Conservation (phyloP, 768 basidiomycete genomes). For the Naganishia vishniacii region DNA sequence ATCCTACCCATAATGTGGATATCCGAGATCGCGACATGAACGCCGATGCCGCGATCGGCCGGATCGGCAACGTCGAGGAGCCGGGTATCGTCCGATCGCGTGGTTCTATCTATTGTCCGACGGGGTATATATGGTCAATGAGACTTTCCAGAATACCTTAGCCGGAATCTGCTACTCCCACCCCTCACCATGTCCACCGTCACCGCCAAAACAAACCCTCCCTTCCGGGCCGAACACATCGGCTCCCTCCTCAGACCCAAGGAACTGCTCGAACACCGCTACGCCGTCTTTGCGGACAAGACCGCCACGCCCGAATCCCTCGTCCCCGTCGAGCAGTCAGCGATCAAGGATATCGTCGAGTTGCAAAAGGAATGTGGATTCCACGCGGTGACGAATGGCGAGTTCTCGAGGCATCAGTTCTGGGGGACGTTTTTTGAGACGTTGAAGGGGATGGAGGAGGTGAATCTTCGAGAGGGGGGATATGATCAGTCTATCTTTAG, state of each 20-base stretch:
- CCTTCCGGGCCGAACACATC: constrained; percentile 58
- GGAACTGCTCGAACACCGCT: constrained; percentile 50
- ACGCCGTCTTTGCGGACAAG: constrained; percentile 46
- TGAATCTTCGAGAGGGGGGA: constrained; percentile 49
- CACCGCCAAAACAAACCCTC: constrained; percentile 40
- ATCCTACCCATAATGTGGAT: too few species aligned
- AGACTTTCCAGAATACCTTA: too few species aligned
- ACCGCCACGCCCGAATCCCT: constrained; percentile 54
- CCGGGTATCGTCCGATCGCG: too few species aligned
- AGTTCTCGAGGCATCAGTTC: constrained; percentile 53
- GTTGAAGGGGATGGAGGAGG: constrained; percentile 58
- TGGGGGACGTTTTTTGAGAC: constrained; percentile 65
- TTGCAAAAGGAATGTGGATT: constrained; percentile 59
- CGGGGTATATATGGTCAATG: too few species aligned
- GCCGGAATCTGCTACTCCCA: too few species aligned
- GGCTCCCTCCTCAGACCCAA: constrained; percentile 60
- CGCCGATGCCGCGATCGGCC: too few species aligned
- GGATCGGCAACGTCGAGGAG: too few species aligned
- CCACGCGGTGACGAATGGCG: constrained; percentile 62
- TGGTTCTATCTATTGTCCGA: too few species aligned
- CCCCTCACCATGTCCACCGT: constrained; percentile 6
- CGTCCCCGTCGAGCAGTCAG: constrained; percentile 54
- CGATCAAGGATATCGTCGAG: constrained; percentile 56
- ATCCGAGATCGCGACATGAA: too few species aligned
- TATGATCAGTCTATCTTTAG: constrained; percentile 21